These are phyloP conservation scores for Phaffomyces antillensis DNA, from an alignment of 805 yeast species.

Conservation along the genomic window DNA sequence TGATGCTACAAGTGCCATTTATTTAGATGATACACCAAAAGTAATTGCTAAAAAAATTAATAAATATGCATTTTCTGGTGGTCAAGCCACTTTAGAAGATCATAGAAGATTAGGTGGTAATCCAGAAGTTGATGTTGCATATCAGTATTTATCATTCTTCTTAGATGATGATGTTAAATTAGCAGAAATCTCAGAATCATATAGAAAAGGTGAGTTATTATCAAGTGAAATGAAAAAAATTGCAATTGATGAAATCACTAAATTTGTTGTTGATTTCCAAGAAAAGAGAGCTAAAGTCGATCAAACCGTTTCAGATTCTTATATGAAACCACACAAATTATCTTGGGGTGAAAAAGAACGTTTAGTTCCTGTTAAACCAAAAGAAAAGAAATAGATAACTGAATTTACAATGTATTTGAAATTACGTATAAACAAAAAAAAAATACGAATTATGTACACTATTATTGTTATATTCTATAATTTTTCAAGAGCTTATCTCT, in stretches of 20 bases:
- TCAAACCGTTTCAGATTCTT: constrained; percentile 52
- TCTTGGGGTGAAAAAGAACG: constrained; percentile 70
- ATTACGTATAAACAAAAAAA: no score
- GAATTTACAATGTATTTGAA: no score
- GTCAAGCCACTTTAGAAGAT: constrained; percentile 79
- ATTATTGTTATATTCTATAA: neutral
- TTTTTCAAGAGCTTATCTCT: neutral
- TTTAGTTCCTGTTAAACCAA: constrained; percentile 60
- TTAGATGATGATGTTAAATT: constrained; percentile 81
- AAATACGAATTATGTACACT: neutral
- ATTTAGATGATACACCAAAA: constrained; percentile 90
- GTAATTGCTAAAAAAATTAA: constrained; percentile 91
- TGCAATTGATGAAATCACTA: constrained; percentile 74
- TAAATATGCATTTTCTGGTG: constrained; percentile 95
- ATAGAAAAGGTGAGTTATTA: constrained; percentile 72
- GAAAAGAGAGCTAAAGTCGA: constrained; percentile 61
- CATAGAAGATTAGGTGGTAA: constrained; percentile 89
- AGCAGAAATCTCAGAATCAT: constrained; percentile 50
- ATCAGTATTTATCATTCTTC: constrained; percentile 87
- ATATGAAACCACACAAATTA: constrained; percentile 81
- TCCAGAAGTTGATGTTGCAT: constrained; percentile 93
- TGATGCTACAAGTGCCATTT: constrained; percentile 83
- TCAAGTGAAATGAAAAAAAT: constrained; percentile 91
- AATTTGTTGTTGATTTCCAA: constrained; percentile 78
- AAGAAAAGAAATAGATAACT: constrained; percentile 18